Evolutionary conservation across 2,329 filamentous ascomycete species (phyloP), one percentile per base, ranked within the genome.

Genomic region (Pestalotiopsis sp.): DNA sequence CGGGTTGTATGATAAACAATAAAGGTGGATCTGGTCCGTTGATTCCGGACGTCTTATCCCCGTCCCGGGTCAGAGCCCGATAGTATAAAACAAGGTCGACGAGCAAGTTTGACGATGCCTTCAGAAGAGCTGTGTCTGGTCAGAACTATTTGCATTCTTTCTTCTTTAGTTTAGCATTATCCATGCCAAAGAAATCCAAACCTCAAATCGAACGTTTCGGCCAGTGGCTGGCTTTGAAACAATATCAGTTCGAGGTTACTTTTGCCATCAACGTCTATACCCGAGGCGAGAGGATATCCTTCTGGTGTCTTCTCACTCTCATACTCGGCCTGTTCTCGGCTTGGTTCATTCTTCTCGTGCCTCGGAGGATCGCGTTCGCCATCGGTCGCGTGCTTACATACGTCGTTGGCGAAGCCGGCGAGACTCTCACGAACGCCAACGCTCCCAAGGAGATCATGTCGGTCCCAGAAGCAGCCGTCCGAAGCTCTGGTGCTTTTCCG

Each of bases 191-290:
- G n/a, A 13, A 31, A 7, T 7, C 11, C 27, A 11, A 3, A 17
- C n/a, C 36, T 20, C 59, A 38, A 23, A 3, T 62, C 12, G 59
- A 62, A 20, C 59, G n/a, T 12, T 41, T 62, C 36, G 17, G 27
- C 36, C 27, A n/a, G 9, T 62, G 59, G 59, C 23, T 38, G 23
- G n/a, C 23, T 3, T 31, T 62, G n/a, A 62, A 62, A 62, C 59
- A 41, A 20, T 62, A 62, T 27, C 59, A 62, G 14, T 62, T 62
- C 59, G 59, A 62, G 27, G 59, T 62, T 7, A 62, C 59, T 3
- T 62, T 62, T 31, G 59, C 59, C n/a, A 62, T 62, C 59, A 62
- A 62, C 36, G 59, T 64, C 62, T 64, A 52, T 38, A 64, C 41
- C 20, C 9, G 17, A n/a, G n/a, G 31, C 12, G 62, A 52, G 13